Base-by-base conservation (phyloP, 1,284 basidiomycete species). In the Filobasidium uniguttulatum region DNA sequence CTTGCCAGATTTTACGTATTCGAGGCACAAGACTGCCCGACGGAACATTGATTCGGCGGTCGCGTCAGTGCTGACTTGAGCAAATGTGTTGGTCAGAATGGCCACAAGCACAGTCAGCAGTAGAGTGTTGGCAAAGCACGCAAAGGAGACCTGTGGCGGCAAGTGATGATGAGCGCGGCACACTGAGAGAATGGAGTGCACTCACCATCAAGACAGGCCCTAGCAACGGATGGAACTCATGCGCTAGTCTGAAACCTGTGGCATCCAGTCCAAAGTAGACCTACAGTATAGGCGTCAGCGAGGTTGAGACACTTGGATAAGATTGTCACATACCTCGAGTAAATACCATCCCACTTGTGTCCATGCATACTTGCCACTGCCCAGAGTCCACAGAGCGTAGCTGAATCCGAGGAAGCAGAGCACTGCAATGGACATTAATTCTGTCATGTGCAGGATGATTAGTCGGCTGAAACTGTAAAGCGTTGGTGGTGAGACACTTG, bases 1-100 rank as follows among this genome's bases (percentile, higher is more conserved):
- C 61, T 45, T 29, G 62, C 63, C 64, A 23, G 59, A 68, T 57
- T 62, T 64, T 53, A 60, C 53, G 34, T 87, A 88, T 73, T 91
- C 88, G 30, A 93, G 80, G 0, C 87, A 90, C 9, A 79, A 81
- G 0, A 91, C 88, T 0, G 89, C 88, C 63, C 82, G 82, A 46
- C 90, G 77, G 65, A 90, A 94, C 85, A 93, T 88, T 3, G 83
- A 85, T 74, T 94, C 90, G 5, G 89, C 87, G 10, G 79, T 79
- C 17, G 90, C 90, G 68, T 94, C 90, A 58, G 86, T 82, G 55
- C 82, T 90, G 60, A 94, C 88, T 17, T 77, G 85, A 0, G 87
- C 80, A 65, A 94, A 96, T 0, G 90, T 96, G 64, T 94, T 85
- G 7, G 87, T 88, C 19, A 96, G 73, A 43, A 94, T 90, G 5